A percentile compares a stretch with the other conserved stretches of the same genome.
These are phyloP conservation scores for Amaranthus cruentus DNA, from an alignment of 148 eudicot species.

Conservation along the genomic window DNA sequence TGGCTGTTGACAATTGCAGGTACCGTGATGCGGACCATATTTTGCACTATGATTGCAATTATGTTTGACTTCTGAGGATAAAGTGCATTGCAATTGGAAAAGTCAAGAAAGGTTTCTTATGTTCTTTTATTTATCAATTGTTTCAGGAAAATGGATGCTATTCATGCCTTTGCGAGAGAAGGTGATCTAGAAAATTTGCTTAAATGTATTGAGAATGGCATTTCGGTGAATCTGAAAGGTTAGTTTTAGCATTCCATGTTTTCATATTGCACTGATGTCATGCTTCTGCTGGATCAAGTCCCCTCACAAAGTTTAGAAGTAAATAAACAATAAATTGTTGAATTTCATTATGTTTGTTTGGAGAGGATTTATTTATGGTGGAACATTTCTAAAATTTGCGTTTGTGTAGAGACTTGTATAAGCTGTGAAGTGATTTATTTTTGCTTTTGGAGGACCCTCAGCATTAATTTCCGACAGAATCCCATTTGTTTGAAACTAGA, in stretches of 20 bases:
- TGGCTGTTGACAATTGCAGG: neutral
- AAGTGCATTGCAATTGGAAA: neutral
- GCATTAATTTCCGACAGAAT: neutral
- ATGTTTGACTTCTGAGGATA: neutral
- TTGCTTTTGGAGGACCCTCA: neutral
- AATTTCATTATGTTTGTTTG: too few relatives aligned
- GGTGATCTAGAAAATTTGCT: conserved; percentile 73
- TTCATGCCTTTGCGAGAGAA: conserved; percentile 90
- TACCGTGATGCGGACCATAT: too few relatives aligned
- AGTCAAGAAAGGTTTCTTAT: neutral
- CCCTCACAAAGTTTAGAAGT: too few relatives aligned
- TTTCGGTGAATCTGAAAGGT: conserved; percentile 72
- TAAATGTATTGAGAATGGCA: conserved; percentile 71
- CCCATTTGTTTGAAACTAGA: neutral
- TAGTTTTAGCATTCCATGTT: neutral
- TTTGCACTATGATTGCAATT: too few relatives aligned
- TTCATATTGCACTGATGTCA: neutral
- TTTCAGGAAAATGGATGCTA: conserved; percentile 78
- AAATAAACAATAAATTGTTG: too few relatives aligned
- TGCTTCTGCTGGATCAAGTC: neutral
- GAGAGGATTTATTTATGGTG: too few relatives aligned
- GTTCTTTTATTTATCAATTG: neutral
- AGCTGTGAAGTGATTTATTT: neutral
- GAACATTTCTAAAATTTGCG: too few relatives aligned
- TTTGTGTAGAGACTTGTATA: neutral